Conservation (phyloP, 179 eudicot species). For the Actinidia arguta region DNA sequence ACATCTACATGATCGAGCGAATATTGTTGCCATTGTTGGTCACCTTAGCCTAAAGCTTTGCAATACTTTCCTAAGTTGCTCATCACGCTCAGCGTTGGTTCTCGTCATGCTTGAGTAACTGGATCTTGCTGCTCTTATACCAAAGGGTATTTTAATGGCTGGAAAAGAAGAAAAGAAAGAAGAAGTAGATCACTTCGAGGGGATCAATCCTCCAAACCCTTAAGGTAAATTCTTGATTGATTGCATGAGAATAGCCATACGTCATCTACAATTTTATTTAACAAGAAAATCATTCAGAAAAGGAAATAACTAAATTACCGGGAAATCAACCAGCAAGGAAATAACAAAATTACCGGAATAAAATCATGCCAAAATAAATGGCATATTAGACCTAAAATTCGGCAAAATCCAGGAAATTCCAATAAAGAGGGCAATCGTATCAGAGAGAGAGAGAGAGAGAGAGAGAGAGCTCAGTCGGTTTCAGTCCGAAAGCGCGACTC, state of each 20-base stretch:
- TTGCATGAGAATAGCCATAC: neutral
- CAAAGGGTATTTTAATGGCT: neutral
- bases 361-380: neutral
- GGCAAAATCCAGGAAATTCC: neutral
- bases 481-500: too few relatives aligned
- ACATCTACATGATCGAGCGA: too few relatives aligned
- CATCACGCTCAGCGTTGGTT: neutral
- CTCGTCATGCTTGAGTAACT: neutral
- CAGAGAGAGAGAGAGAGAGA: too few relatives aligned
- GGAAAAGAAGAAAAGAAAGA: neutral
- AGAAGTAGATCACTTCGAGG: neutral
- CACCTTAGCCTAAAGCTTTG: too few relatives aligned
- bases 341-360: neutral
- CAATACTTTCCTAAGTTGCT: neutral
- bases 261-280: neutral
- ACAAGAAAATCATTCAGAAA: neutral
- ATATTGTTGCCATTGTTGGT: too few relatives aligned
- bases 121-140: neutral
- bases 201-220: slow-evolving; percentile 1
- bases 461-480: too few relatives aligned
- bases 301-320: too few relatives aligned
- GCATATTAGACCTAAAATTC: neutral
- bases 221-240: neutral
- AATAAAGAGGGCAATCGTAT: neutral
- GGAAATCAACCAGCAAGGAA: too few relatives aligned